Conservation (phyloP, 768 basidiomycete genomes). For the Amanita brunnescens region DNA sequence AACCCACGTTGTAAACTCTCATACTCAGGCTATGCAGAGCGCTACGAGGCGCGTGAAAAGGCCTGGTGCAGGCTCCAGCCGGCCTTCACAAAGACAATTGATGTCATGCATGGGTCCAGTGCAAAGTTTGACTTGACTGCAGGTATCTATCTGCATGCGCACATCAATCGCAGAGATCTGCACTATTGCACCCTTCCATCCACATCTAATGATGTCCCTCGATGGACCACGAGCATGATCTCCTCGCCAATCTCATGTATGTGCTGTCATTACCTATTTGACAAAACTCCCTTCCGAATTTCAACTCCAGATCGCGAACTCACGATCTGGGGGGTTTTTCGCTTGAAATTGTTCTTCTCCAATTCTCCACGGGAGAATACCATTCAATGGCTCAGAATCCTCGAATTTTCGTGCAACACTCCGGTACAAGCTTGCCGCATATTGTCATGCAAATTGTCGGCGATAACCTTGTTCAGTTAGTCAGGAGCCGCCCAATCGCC, state of each 20-base stretch:
- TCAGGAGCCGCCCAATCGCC: slow-evolving; percentile 16
- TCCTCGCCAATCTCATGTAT: slow-evolving; percentile 34
- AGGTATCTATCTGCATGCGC: slow-evolving; percentile 32
- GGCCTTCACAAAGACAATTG: slow-evolving; percentile 18
- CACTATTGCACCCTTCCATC: slow-evolving; percentile 27
- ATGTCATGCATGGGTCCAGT: slow-evolving; percentile 20
- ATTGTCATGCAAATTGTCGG: slow-evolving; percentile 40
- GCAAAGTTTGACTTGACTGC: slow-evolving; percentile 36
- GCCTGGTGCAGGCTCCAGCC: slow-evolving; percentile 14
- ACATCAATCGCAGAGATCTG: slow-evolving; percentile 17
- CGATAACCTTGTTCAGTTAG: slow-evolving; percentile 30
- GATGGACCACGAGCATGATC: slow-evolving; percentile 36
- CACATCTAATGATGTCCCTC: slow-evolving; percentile 13
- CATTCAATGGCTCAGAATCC: slow-evolving; percentile 25
- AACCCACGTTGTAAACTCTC: too few species aligned
- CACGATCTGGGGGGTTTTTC: background rate
- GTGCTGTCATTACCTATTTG: slow-evolving; percentile 10
- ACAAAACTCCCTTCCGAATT: too few species aligned
- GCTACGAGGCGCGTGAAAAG: too few species aligned
- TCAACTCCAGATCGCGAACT: background rate
- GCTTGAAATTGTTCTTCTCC: slow-evolving; percentile 11
- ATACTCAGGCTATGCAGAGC: too few species aligned
- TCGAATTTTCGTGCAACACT: slow-evolving; percentile 20
- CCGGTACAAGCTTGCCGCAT: slow-evolving; percentile 18
- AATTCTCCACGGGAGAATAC: slow-evolving; percentile 14